phyloP scores from a whole-genome alignment of 2,329 filamentous ascomycete genomes.

The Aureobasidium sp. region DNA sequence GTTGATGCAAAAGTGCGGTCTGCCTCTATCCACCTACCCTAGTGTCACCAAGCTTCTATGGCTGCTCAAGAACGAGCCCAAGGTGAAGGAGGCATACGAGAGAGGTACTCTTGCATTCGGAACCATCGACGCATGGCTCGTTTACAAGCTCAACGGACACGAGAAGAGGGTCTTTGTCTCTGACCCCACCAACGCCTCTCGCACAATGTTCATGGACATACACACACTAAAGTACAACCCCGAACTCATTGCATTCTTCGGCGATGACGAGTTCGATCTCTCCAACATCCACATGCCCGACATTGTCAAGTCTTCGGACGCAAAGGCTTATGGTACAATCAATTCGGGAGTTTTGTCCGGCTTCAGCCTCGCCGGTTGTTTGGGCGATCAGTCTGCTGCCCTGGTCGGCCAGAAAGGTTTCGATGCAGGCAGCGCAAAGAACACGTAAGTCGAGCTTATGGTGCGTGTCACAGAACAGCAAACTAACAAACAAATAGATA shows the following conservation, averaged over 20 bases:
- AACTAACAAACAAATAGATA: constrained; percentile 4
- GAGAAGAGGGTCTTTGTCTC: constrained; percentile 66
- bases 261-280: constrained; percentile 49
- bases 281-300: constrained; percentile 68
- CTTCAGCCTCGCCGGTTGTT: constrained; percentile 67
- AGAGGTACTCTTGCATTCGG: constrained; percentile 70
- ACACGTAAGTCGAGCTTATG: constrained; percentile 55
- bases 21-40: constrained; percentile 81
- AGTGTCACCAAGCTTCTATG: constrained; percentile 79
- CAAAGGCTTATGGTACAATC: constrained; percentile 62
- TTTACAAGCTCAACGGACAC: constrained; percentile 75
- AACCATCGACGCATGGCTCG: constrained; percentile 80
- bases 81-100: constrained; percentile 66
- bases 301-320: constrained; percentile 72
- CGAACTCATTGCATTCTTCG: constrained; percentile 66
- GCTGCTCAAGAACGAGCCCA: constrained; percentile 63
- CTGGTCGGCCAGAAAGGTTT: constrained; percentile 67
- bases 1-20: constrained; percentile 62
- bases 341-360: constrained; percentile 58
- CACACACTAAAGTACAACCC: constrained; percentile 72
- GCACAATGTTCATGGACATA: constrained; percentile 93
- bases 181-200: constrained; percentile 77
- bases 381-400: constrained; percentile 80
- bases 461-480: neutral
- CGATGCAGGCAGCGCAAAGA: constrained; percentile 72